A percentile compares a stretch with the other conserved stretches of the same genome.
phyloP scores from a whole-genome alignment of 805 yeast species.

The Starmera dryadoides region DNA sequence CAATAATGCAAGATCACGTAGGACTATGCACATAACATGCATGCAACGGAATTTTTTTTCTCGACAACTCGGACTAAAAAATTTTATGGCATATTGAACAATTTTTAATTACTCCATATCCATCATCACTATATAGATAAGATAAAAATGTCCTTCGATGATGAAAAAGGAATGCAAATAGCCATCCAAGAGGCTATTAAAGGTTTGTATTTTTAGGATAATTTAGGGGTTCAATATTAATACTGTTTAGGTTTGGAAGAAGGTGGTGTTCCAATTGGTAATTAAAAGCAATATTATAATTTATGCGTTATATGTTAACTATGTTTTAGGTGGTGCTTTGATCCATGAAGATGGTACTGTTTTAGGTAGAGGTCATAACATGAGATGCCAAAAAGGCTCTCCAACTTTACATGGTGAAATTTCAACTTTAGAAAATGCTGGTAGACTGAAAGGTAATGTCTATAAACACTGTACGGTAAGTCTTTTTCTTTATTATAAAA shows the following conservation, averaged over 20 bases:
- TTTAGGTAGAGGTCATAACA: constrained; percentile 84
- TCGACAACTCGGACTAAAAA: too few species aligned
- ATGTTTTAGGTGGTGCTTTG: constrained; percentile 52
- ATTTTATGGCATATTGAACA: too few species aligned
- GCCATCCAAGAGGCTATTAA: constrained; percentile 67
- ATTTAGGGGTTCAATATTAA: neutral
- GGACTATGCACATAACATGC: too few species aligned
- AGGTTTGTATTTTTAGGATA: constrained; percentile 25
- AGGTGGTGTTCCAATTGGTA: constrained; percentile 87
- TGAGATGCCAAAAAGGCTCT: constrained; percentile 78
- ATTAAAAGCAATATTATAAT: constrained; percentile 10
- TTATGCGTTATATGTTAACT: constrained; percentile 5
- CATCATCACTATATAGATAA: too few species aligned
- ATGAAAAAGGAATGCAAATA: constrained; percentile 54
- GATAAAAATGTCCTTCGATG: constrained; percentile 62
- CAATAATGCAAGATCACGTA: too few species aligned
- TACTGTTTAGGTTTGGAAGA: constrained; percentile 47
- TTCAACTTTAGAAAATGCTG: constrained; percentile 83
- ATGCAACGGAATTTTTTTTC: too few species aligned
- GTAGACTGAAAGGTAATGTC: constrained; percentile 71
- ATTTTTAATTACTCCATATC: too few species aligned
- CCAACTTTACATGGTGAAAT: constrained; percentile 92
- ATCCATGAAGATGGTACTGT: constrained; percentile 71
- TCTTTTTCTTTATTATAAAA: too few species aligned
- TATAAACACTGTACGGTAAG: constrained; percentile 69